Conservation (phyloP, 768 basidiomycete genomes). For the Lactifluus piperatus region DNA sequence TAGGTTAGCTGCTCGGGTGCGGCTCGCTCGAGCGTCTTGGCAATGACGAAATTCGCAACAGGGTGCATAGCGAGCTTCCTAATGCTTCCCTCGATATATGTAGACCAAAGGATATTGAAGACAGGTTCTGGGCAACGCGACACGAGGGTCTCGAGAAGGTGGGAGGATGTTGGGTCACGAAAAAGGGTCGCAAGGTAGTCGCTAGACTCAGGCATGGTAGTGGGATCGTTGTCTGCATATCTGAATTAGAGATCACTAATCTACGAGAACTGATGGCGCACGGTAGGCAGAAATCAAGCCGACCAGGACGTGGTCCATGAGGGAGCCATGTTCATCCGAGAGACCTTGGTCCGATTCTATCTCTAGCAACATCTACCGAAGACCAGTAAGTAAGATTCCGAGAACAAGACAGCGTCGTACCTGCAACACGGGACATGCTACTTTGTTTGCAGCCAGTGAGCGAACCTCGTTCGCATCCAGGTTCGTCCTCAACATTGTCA, state of each 20-base stretch:
- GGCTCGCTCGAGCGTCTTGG: slow-evolving; percentile 62
- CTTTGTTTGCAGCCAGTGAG: slow-evolving; percentile 65
- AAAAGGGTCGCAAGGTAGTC: slow-evolving; percentile 79
- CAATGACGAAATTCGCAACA: slow-evolving; percentile 89
- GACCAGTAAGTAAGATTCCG: slow-evolving; percentile 6
- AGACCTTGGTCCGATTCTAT: slow-evolving; percentile 64
- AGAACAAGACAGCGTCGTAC: slow-evolving; percentile 30
- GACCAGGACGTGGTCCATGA: slow-evolving; percentile 74
- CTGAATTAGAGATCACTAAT: not conserved
- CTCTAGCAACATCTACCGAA: slow-evolving; percentile 64
- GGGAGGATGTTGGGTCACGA: slow-evolving; percentile 81
- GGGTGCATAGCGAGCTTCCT: slow-evolving; percentile 73
- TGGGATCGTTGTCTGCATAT: slow-evolving; percentile 32
- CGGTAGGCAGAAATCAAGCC: slow-evolving; percentile 63
- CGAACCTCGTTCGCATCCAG: slow-evolving; percentile 66
- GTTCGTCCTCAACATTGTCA: slow-evolving; percentile 43
- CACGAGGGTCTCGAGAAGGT: slow-evolving; percentile 79
- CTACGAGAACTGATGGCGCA: slow-evolving; percentile 31
- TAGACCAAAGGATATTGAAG: slow-evolving; percentile 63
- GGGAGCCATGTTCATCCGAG: slow-evolving; percentile 51
- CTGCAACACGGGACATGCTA: slow-evolving; percentile 69
- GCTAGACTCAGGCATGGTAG: slow-evolving; percentile 40
- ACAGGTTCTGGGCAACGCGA: slow-evolving; percentile 47
- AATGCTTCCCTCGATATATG: slow-evolving; percentile 71
- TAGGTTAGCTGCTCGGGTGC: slow-evolving; percentile 45